Percentiles rank a stretch among this genome's conserved stretches.
phyloP scores from a whole-genome alignment of 257 asterid genomes.

The Mentha longifolia region DNA sequence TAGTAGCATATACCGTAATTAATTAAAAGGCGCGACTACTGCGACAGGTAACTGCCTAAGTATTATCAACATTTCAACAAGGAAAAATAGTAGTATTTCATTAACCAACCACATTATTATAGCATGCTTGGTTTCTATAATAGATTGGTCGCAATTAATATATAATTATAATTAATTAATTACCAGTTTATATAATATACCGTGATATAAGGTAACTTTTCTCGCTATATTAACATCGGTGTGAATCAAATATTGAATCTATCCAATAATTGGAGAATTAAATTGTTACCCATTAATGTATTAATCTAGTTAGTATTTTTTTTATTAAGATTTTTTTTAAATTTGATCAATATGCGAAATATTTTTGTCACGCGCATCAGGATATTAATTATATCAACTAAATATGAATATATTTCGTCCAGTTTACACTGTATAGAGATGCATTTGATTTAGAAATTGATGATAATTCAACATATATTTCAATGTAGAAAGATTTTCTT shows the following conservation, averaged over 20 bases:
- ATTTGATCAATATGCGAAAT: too few species aligned
- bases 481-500: too few species aligned
- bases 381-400: background rate
- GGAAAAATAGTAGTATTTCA: background rate
- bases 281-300: too few species aligned
- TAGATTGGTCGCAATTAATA: background rate
- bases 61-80: constrained; percentile 22
- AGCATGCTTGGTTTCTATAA: background rate
- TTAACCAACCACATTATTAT: background rate
- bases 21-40: background rate
- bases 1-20: background rate
- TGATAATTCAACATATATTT: too few species aligned
- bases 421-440: background rate
- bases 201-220: too few species aligned
- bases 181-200: too few species aligned
- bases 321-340: too few species aligned
- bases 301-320: too few species aligned
- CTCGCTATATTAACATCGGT: too few species aligned
- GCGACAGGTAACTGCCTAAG: constrained; percentile 26
- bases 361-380: background rate
- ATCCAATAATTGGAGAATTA: too few species aligned
- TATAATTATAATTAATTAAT: too few species aligned
- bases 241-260: too few species aligned
- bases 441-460: background rate
- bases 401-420: background rate